Evolutionary conservation across 805 yeast genomes (phyloP), one percentile per base, ranked within the genome.

Genomic region (Kockiozyma suomiensis): DNA sequence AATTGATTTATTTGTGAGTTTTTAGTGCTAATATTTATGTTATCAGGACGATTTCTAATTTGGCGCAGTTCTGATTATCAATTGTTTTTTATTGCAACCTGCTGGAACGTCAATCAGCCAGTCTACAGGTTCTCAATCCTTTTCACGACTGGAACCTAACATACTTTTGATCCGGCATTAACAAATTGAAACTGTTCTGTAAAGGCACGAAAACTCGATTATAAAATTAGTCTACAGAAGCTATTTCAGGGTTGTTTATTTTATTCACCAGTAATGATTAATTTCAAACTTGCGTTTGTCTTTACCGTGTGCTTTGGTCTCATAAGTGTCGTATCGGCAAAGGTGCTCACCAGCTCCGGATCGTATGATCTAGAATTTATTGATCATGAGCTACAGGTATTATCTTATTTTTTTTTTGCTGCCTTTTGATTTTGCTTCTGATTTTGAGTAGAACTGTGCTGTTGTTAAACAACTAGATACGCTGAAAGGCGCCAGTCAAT

Each of bases 401-500:
- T 55, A 28, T 12, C n/a, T 17, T 28, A 10, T 15, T 25, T 12
- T 4, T 19, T n/a, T 13, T 8, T 0, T 38, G 23, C 23, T 25
- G 7, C 13, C 2, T 3, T 33, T 40, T 17, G 7, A 1, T 4
- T 71, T n/a, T 40, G 28, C 15, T 26, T 15, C 46, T 45, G 19
- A 35, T 51, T 1, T 69, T 50, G 59, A 76, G 28, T 69, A 71
- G 35, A 58, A 69, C 19, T 80, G 84, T 69, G 62, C 65, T 0
- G 78, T 80, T 37, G 81, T 80, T 3, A 47, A 74, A 58, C 73
- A 76, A 38, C 59, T 81, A 59, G 78, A 79, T 63, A 57, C 28
- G 25, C 64, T 48, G 52, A 62, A 32, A 67, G 58, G n/a, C 42
- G 57, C 19, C 57, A 63, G 48, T 53, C 65, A 64, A 43, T 43